Conservation (phyloP, 1,284 basidiomycete genomes). For the Fomitopsis betulina region DNA sequence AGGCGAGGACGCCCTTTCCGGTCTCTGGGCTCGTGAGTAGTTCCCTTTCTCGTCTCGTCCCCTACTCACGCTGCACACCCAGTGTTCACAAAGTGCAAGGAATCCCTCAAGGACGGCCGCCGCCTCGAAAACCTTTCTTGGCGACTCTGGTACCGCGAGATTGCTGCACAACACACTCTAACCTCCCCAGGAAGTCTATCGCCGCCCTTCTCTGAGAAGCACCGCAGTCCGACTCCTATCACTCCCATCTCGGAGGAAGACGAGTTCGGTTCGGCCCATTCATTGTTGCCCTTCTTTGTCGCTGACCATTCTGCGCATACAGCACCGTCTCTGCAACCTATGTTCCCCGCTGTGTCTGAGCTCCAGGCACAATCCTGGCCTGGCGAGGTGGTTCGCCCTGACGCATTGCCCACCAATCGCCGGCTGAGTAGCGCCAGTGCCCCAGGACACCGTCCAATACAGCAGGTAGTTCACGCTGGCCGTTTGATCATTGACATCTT, state of each 20-base stretch:
- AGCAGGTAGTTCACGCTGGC: constrained; percentile 35
- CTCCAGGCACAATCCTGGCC: constrained; percentile 25
- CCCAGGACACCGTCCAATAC: constrained; percentile 26
- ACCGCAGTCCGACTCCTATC: constrained; percentile 23
- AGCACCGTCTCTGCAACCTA: background rate
- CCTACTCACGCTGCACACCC: constrained; percentile 9
- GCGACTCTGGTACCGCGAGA: constrained; percentile 78
- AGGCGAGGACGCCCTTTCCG: constrained; percentile 55
- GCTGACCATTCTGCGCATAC: background rate
- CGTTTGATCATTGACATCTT: constrained; percentile 56
- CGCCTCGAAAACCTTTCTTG: constrained; percentile 84
- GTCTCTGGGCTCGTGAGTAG: constrained; percentile 59
- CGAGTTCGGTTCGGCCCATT: constrained; percentile 15
- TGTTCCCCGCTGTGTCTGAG: constrained; percentile 1
- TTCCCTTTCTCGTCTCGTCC: constrained; percentile 6
- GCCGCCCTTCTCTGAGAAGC: constrained; percentile 20
- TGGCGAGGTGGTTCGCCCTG: constrained; percentile 17
- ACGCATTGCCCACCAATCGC: constrained; percentile 19
- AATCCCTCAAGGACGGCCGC: constrained; percentile 69
- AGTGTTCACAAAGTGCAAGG: constrained; percentile 86
- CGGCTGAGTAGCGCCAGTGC: constrained; percentile 25
- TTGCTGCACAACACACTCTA: constrained; percentile 31
- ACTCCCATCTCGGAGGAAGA: constrained; percentile 31
- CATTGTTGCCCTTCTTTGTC: background rate
- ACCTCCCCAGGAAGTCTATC: constrained; percentile 29